Base-by-base conservation (phyloP, 2,329 filamentous ascomycete genomes). In the Colletotrichum sp. region DNA sequence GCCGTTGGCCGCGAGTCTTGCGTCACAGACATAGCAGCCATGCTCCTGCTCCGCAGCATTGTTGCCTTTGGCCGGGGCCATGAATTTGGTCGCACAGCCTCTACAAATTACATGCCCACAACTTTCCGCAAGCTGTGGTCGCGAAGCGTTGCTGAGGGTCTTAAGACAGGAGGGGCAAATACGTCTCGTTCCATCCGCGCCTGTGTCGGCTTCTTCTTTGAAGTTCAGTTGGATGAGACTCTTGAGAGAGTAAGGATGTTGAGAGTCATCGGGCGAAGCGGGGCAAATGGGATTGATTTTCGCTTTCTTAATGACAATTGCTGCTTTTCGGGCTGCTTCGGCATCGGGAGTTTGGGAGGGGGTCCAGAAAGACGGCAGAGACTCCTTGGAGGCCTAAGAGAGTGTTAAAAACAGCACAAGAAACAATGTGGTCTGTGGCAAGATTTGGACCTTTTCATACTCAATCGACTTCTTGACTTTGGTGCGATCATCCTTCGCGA, bases 31-130 rank as follows among this genome's bases (percentile, higher is more conserved):
- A 82, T 95, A 98, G 83, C 97, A 98, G 64, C 88, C 84, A 4
- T 95, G 83, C 12, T 83, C 83, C 4, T 88, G 87, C 2, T 83
- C 78, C 12, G 81, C 78, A 15, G 77, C 74, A 27, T 83, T 79
- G 72, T 83, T 86, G 77, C 80, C 87, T 70, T 67, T 72, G 16
- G 83, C 85, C 55, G 91, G 89, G 9, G 88, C 89, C 87, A 98
- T 93, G 82, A 98, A 98, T 80, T 95, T 94, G 69, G 92, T 90
- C 18, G 96, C 93, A 80, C 96, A 98, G 51, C 90, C 93, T 78
- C 94, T 93, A 83, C 96, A 99, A 27, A 98, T 84, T 1, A 98
- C 95, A 81, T 99, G 96, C 0, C 96, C 96, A 79, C 96, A 99
- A 0, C 94, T 94, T 81, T 95, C 96, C 3, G 94, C 92, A 66